A percentile compares a stretch with the other conserved stretches of the same genome.
Conservation (phyloP, 805 yeast species). For the Candida verbasci region DNA sequence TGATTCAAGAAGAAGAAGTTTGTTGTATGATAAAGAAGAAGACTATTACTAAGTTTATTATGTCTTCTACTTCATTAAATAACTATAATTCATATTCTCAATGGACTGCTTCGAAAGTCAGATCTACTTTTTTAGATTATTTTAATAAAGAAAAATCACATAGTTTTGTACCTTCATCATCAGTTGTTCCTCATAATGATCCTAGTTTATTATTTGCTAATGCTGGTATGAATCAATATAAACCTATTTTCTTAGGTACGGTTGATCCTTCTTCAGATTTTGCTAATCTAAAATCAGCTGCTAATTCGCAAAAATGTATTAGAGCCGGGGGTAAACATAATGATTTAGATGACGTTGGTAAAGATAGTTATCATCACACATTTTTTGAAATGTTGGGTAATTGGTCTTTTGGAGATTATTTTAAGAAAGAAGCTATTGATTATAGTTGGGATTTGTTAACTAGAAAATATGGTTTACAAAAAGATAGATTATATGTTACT, state of each 20-base stretch:
- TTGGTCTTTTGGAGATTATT: slow-evolving; percentile 99
- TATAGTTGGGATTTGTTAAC: slow-evolving; percentile 93
- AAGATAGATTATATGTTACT: slow-evolving; percentile 84
- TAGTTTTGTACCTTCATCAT: slow-evolving; percentile 84
- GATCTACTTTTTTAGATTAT: slow-evolving; percentile 80
- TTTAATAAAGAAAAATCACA: slow-evolving; percentile 64
- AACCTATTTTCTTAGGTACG: slow-evolving; percentile 95
- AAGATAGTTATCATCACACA: slow-evolving; percentile 97
- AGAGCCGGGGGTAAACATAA: slow-evolving; percentile 99
- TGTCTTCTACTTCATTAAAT: slow-evolving; percentile 16
- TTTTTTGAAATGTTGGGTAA: slow-evolving; percentile 99
- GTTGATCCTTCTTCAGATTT: slow-evolving; percentile 93
- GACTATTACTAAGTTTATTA: slow-evolving; percentile 3
- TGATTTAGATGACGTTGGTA: slow-evolving; percentile 97
- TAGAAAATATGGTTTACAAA: slow-evolving; percentile 71
- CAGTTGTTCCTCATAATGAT: slow-evolving; percentile 96
- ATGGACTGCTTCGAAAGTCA: slow-evolving; percentile 54
- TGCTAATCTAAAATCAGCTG: slow-evolving; percentile 79
- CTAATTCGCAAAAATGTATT: slow-evolving; percentile 95
- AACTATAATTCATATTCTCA: slow-evolving; percentile 11
- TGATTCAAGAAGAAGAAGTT: no score
- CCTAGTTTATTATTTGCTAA: slow-evolving; percentile 95
- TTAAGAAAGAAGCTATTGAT: slow-evolving; percentile 87
- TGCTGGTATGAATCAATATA: slow-evolving; percentile 99
- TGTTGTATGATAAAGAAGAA: slow-evolving; percentile 9